phyloP scores from a whole-genome alignment of 2,329 filamentous ascomycete species.

The Alternaria longipes region DNA sequence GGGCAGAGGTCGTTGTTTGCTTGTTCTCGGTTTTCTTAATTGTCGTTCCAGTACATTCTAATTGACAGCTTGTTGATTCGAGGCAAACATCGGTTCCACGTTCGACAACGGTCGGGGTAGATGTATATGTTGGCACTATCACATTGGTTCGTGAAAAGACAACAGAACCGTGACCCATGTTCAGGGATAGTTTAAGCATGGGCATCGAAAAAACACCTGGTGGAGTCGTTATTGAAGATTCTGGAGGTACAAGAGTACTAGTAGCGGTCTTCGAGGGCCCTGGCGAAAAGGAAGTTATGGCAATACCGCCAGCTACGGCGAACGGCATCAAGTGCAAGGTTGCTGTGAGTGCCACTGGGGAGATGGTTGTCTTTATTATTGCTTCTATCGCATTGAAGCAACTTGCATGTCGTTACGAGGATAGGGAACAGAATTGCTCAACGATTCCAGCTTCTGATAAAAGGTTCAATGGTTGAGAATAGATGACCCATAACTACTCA shows the following conservation, averaged over 20 bases:
- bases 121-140: background rate
- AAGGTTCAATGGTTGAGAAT: background rate
- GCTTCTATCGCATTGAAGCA: background rate
- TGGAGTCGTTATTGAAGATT: background rate
- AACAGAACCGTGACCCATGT: background rate
- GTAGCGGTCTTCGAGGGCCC: background rate
- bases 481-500: background rate
- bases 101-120: background rate
- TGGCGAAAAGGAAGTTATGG: background rate
- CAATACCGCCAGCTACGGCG: background rate
- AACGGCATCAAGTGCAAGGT: background rate
- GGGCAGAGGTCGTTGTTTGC: too few relatives aligned
- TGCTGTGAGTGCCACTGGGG: background rate
- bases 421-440: accelerated
- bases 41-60: too few relatives aligned
- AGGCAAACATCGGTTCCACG: background rate
- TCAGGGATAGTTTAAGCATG: background rate
- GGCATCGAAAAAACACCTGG: background rate
- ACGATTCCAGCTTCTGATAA: background rate
- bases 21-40: too few relatives aligned
- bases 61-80: background rate
- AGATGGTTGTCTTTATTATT: background rate
- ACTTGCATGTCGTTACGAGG: background rate
- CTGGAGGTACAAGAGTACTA: background rate
- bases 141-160: background rate